Evolutionary conservation across 805 yeast genomes (phyloP).

Genomic region (Wickerhamiella allomyrinae): DNA sequence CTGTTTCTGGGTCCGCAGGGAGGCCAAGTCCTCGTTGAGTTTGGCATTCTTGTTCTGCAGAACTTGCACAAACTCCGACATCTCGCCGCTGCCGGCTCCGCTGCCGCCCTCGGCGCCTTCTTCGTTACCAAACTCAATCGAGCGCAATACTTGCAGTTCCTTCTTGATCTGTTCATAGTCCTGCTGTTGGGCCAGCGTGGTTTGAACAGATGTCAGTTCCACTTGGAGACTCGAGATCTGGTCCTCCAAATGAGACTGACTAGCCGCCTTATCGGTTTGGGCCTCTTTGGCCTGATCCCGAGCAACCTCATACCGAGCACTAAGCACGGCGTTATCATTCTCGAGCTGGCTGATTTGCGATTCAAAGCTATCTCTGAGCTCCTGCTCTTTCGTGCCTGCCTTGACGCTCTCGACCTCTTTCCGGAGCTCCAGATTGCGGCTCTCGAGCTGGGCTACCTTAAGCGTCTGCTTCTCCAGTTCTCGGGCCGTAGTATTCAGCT

Average conservation of each 20-base stretch:
- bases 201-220: conserved; percentile 4
- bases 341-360: conserved; percentile 14
- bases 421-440: conserved; percentile 61
- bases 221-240: neutral
- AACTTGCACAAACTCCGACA: neutral
- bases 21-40: conserved; percentile 9
- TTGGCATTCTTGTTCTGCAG: conserved; percentile 5
- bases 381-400: conserved; percentile 20
- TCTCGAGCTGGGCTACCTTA: conserved; percentile 56
- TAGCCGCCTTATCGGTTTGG: neutral
- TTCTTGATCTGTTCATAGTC: conserved; percentile 71
- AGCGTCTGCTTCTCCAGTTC: conserved; percentile 62
- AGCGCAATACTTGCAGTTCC: conserved; percentile 54
- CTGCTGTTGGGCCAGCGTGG: conserved; percentile 10
- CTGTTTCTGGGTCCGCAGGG: conserved; percentile 20
- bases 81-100: neutral
- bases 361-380: conserved; percentile 7
- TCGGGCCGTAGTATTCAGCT: conserved; percentile 51
- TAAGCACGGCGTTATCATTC: conserved; percentile 8
- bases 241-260: neutral
- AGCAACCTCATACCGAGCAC: neutral
- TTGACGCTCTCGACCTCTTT: conserved; percentile 41
- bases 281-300: neutral
- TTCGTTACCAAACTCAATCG: conserved; percentile 40
- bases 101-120: neutral